Base-by-base conservation (phyloP, 176 grass and related monocot genomes). In the Ensete glaucum region DNA sequence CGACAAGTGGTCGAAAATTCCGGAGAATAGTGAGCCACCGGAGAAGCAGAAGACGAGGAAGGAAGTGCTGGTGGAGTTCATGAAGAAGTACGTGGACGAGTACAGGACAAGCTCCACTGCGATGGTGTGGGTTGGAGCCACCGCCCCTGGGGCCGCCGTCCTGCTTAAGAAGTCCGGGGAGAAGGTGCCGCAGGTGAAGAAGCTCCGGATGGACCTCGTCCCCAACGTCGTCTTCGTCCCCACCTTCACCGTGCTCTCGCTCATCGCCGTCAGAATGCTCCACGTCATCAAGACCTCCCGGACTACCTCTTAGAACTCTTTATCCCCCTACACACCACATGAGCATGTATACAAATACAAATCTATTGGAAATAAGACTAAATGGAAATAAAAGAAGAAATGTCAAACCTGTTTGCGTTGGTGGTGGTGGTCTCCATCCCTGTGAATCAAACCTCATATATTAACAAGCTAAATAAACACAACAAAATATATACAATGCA, bases 211-310 rank as follows among this genome's bases (percentile, higher is more conserved):
- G 66, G 34, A 97, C 23, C 13, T 76, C 51, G 9, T 98, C 62
- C 94, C 94, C 27, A 82, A 98, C 80, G 62, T 87, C 8, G 25
- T 91, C 22, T 85, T 93, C 7, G 94, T 91, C 22, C 95, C 95
- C 8, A 0, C 82, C 9, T 62, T 15, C 66, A 93, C 95, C 1
- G 43, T 98, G 9, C 0, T 74, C 0, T 82, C 84, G 62, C 52
- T 98, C 54, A 23, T 85, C 6, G 84, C 43, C 9, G 80, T 71
- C 20, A 84, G 77, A 15, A 54, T 62, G 0, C 0, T 87, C 21
- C 80, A 87, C 81, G 64, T 82, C 14, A 78, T 19, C 16, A 71
- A 53, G 76, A 81, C 69, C 11, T 1, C 64, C 1, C 1, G 34
- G 34, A 6, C 3, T 6, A 43, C 34, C 34, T 43, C 34, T 43